A percentile compares a stretch with the other conserved stretches of the same genome.
Conservation (phyloP, 140 eudicot species). For the Stevia rebaudiana region DNA sequence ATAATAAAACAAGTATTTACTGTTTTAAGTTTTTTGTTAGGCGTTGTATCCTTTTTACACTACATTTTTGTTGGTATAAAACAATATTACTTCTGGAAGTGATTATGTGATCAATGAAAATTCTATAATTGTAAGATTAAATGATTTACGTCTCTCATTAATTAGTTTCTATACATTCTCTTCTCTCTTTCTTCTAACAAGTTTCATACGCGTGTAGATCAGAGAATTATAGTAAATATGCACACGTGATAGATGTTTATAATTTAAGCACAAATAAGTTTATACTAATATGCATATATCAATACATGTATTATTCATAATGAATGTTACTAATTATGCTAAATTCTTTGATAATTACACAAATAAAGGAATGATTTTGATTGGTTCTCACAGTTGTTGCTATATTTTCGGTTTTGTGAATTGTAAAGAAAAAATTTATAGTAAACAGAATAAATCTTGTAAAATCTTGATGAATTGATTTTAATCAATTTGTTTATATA, state of each 20-base stretch:
- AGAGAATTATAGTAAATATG: background rate
- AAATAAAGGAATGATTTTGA: background rate
- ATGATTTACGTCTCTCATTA: background rate
- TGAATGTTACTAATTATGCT: too few species aligned
- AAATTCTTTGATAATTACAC: background rate
- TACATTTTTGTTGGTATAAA: background rate
- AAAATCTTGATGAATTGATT: background rate
- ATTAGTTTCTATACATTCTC: background rate
- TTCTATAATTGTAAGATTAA: background rate
- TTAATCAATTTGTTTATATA: background rate
- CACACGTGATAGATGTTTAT: too few species aligned
- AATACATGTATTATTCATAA: too few species aligned
- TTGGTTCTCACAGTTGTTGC: background rate
- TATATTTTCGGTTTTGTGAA: background rate
- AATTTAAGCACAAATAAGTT: too few species aligned
- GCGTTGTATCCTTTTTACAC: background rate
- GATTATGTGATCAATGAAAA: background rate
- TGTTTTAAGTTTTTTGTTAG: background rate
- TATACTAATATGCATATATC: too few species aligned
- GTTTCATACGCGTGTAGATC: background rate
- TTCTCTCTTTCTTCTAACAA: background rate
- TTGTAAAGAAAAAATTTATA: background rate
- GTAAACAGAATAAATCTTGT: background rate
- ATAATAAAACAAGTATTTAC: background rate
- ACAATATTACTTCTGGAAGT: background rate